phyloP scores from a whole-genome alignment of 2,329 filamentous ascomycete genomes.

The Raffaelea albimanens region DNA sequence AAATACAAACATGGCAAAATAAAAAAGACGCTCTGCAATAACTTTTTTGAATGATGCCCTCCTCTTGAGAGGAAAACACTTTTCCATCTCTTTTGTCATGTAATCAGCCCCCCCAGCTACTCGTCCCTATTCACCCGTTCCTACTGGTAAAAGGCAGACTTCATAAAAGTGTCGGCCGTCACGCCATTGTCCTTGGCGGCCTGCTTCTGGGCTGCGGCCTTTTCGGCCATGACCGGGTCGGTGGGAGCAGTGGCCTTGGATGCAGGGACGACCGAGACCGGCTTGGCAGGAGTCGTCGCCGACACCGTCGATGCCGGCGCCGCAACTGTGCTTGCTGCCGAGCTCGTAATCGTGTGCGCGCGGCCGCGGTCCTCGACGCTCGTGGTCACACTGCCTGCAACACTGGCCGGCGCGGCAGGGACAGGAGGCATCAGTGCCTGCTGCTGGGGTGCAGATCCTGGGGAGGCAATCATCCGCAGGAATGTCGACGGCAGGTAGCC shows the following conservation, averaged over 20 bases:
- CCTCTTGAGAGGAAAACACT: too few species aligned
- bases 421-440: background rate
- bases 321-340: background rate
- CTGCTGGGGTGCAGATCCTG: slow-evolving; percentile 18
- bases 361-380: slow-evolving; percentile 12
- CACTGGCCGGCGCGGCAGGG: slow-evolving; percentile 16
- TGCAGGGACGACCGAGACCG: background rate
- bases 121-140: too few species aligned
- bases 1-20: background rate
- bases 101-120: too few species aligned
- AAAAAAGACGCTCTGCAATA: background rate
- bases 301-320: slow-evolving; percentile 16
- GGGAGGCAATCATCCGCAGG: slow-evolving; percentile 61
- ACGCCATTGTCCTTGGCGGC: slow-evolving; percentile 21
- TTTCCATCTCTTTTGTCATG: too few species aligned
- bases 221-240: slow-evolving; percentile 12
- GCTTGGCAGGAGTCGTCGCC: background rate
- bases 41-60: too few species aligned
- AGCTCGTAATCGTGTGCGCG: slow-evolving; percentile 19
- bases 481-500: slow-evolving; percentile 91
- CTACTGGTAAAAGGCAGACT: slow-evolving; percentile 50
- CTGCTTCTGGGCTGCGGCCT: slow-evolving; percentile 11
- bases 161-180: slow-evolving; percentile 45
- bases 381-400: slow-evolving; percentile 43
- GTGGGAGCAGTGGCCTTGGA: background rate